phyloP scores from a whole-genome alignment of 345 rosid species.

The Eucalyptus decipiens region DNA sequence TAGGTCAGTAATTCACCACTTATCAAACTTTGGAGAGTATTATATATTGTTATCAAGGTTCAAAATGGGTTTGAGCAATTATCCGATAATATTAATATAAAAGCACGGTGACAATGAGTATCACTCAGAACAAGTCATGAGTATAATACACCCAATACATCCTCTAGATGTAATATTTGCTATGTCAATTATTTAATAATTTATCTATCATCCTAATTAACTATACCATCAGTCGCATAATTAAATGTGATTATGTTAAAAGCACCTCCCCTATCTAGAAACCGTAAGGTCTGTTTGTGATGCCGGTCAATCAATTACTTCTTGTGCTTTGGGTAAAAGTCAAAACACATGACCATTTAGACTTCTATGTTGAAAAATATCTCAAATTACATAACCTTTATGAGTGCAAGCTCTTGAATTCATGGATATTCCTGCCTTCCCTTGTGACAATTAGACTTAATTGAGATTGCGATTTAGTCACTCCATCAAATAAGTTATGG shows the following conservation, averaged over 20 bases:
- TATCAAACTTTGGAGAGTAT: neutral
- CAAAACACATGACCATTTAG: neutral
- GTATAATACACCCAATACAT: neutral
- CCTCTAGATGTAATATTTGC: neutral
- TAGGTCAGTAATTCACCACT: neutral
- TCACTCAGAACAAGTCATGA: neutral
- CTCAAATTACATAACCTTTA: neutral
- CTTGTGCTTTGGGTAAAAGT: neutral
- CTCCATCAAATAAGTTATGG: neutral
- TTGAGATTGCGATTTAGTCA: neutral
- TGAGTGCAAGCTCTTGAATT: neutral
- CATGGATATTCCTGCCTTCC: neutral
- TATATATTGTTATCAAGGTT: neutral
- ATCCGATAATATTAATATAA: rapidly evolving
- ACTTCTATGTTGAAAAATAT: neutral
- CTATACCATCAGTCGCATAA: rapidly evolving
- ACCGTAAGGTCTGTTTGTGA: neutral
- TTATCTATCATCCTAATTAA: neutral
- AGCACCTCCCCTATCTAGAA: neutral
- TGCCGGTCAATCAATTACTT: neutral
- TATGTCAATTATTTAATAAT: neutral
- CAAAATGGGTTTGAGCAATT: rapidly evolving
- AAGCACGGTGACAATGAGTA: neutral
- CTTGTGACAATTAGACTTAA: neutral
- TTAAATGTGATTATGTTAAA: neutral